Evolutionary conservation across 768 basidiomycete species (phyloP), one percentile per base, ranked within the genome.

Genomic region (Mycena maculata): DNA sequence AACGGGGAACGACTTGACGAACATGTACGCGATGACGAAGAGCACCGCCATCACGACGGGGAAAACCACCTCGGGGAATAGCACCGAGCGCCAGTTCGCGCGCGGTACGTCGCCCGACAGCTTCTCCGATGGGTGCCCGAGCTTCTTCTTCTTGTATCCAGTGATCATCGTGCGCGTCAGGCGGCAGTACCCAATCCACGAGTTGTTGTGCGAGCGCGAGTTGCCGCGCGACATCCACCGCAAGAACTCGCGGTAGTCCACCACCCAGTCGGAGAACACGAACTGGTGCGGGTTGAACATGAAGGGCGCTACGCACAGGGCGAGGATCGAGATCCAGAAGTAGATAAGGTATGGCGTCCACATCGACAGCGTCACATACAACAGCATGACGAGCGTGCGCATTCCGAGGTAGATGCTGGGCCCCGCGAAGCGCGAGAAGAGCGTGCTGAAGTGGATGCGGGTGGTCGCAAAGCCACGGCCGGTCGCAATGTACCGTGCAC

Each of bases 171-270:
- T 99, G 55, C 98, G 87, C 33, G 95, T 95, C 56, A 99, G 84
- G 49, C 98, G 94, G 78, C 98, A 99, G 80, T 99, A 99, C 0
- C 98, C 97, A 70, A 99, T 97, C 98, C 98, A 99, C 2, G 97
- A 98, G 78, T 98, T 99, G 74, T 88, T 93, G 80, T 99, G 98
- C 25, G 95, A 95, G 38, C 96, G 88, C 45, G 98, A 98, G 82
- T 99, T 99, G 60, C 98, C 98, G 55, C 98, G 90, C 41, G 91
- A 96, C 96, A 99, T 99, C 98, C 98, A 99, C 71, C 98, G 88
- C 72, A 99, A 82, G 84, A 96, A 99, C 82, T 99, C 97, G 71
- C 97, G 94, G 53, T 71, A 95, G 81, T 99, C 98, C 75, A 99
- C 93, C 78, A 99, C 88, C 80, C 96, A 99, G 80, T 99, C 98